Evolutionary conservation across 768 basidiomycete genomes (phyloP), one percentile per base, ranked within the genome.

Genomic region (Polyporus arcularius): DNA sequence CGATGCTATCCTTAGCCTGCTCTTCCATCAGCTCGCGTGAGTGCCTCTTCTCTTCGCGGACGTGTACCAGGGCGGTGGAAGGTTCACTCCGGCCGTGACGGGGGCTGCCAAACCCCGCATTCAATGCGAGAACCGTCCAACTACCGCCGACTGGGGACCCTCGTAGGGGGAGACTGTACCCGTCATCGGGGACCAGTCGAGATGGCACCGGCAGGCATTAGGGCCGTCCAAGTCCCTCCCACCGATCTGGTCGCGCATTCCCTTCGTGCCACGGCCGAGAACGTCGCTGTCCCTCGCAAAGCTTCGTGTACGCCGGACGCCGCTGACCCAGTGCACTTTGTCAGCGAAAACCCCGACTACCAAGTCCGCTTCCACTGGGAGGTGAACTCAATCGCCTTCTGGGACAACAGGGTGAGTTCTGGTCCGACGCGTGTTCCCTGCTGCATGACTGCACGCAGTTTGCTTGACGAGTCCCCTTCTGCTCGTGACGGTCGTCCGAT

Each of bases 301-400:
- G 53, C 47, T 55, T 38, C 54, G 48, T 53, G 18, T 47, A 49
- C n/a, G 18, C 42, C 16, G 55, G 42, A 61, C 60, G 30, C 35
- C 31, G 40, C 57, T 63, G 56, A 62, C 54, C 49, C n/a, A 30
- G 41, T 53, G 58, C 49, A 43, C n/a, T 28, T 61, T 41, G n/a
- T 46, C 63, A 79, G 80, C 53, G 81, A 85, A 64, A 90, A 86
- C 71, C 82, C 83, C 6, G 89, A 90, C 70, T 85, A 84, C 73
- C 89, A 90, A 61, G 86, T 89, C 43, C 85, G 88, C 60, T 89
- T 89, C 80, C 82, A 79, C 63, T 93, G 92, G 92, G 81, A 88
- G 70, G 76, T 79, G 40, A 85, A 91, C 69, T 87, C 88, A 43
- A 76, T 93, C 54, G 91, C 90, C n/a, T 79, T 93, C 71, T 94